These are phyloP conservation scores for Boletus pseudo-olivaceus DNA, from an alignment of 768 basidiomycete genomes.

Conservation along the genomic window DNA sequence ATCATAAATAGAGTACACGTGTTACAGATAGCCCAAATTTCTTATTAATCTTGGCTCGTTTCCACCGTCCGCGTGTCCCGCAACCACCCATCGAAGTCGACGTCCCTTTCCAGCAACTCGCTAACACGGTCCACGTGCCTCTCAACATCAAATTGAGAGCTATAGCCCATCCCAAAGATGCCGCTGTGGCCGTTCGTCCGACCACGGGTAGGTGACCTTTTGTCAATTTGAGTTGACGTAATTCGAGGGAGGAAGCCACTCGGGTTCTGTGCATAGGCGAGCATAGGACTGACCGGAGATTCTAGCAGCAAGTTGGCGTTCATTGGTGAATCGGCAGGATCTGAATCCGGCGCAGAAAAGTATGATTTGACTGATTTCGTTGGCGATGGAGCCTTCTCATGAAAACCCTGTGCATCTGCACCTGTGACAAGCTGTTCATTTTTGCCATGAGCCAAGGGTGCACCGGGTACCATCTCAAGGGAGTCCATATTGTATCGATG, in stretches of 20 bases:
- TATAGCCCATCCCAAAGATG: constrained; percentile 42
- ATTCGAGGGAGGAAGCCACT: constrained; percentile 36
- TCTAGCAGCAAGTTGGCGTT: constrained; percentile 27
- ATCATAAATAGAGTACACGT: constrained; percentile 22
- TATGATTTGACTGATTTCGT: constrained; percentile 34
- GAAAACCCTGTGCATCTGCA: neutral
- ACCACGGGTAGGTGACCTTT: constrained; percentile 9
- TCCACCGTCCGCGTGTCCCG: constrained; percentile 38
- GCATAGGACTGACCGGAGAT: constrained; percentile 34
- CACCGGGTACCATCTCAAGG: neutral
- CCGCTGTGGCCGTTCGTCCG: constrained; percentile 19
- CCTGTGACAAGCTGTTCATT: neutral
- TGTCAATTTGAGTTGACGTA: constrained; percentile 35
- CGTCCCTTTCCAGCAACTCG: constrained; percentile 54
- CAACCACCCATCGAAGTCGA: constrained; percentile 55
- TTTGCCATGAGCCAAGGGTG: constrained; percentile 2
- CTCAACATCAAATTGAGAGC: constrained; percentile 59
- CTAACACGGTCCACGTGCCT: constrained; percentile 50
- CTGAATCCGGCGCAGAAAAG: constrained; percentile 39
- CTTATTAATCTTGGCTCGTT: constrained; percentile 17
- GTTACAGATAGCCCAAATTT: constrained; percentile 6
- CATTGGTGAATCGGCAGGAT: constrained; percentile 23
- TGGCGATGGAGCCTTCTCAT: constrained; percentile 27
- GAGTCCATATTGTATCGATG: neutral
- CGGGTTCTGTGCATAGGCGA: constrained; percentile 35